These are phyloP conservation scores for Furcasterigmium sp. DNA, from an alignment of 2,329 filamentous ascomycete species.

Conservation along the genomic window DNA sequence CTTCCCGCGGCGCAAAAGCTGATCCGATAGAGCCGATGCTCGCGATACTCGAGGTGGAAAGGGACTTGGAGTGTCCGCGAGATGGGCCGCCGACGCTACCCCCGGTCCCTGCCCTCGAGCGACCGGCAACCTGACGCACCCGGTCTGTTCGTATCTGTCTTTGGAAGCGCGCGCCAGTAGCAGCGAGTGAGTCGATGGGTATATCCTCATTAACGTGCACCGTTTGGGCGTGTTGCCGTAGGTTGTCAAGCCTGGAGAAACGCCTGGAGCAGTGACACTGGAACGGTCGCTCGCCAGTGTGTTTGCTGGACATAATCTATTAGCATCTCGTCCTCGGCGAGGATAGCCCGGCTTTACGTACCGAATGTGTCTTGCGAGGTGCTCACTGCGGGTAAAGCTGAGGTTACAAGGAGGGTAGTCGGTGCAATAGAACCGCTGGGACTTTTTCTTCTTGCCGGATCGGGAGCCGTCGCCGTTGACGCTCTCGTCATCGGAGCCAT, in stretches of 20 bases:
- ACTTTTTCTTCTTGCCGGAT: conserved; percentile 90
- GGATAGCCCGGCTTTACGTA: conserved; percentile 28
- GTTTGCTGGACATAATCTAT: conserved; percentile 61
- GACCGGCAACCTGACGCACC: conserved; percentile 65
- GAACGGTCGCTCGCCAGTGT: conserved; percentile 94
- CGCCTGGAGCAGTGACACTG: conserved; percentile 91
- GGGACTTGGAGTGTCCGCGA: conserved; percentile 76
- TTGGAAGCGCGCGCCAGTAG: conserved; percentile 87
- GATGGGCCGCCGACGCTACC: conserved; percentile 66
- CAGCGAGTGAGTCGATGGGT: conserved; percentile 85
- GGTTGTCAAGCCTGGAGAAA: conserved; percentile 90
- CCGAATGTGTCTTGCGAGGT: conserved; percentile 91
- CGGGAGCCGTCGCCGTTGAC: conserved; percentile 60
- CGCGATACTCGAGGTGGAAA: conserved; percentile 82
- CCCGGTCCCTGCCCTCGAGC: conserved; percentile 72
- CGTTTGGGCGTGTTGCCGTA: conserved; percentile 94
- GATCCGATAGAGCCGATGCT: conserved; percentile 66
- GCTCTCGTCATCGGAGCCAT: conserved; percentile 61
- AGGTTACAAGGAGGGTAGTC: conserved; percentile 91
- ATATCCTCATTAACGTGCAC: conserved; percentile 98
- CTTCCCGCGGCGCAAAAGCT: conserved; percentile 59
- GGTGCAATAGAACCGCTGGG: conserved; percentile 92
- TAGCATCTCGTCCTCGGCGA: neutral
- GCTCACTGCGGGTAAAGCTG: conserved; percentile 94
- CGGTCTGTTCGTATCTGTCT: conserved; percentile 86